Conservation (phyloP, 192 early-diverging fungal species). For the Umbelopsis sp. region DNA sequence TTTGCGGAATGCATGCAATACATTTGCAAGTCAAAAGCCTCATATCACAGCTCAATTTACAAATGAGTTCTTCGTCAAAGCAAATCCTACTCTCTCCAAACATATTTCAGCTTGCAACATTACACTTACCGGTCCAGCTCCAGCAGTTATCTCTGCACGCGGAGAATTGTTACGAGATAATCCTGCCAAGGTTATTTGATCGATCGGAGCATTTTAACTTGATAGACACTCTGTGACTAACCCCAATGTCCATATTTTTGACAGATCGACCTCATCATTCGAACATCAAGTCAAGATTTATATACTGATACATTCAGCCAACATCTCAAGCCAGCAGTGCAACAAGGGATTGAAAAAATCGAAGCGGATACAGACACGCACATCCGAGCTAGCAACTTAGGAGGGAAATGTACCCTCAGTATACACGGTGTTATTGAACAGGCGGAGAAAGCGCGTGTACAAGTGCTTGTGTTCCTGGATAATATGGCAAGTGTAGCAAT, state of each 20-base stretch:
- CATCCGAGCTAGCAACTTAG: neutral
- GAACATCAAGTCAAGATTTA: neutral
- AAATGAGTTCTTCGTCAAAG: slow-evolving; percentile 4
- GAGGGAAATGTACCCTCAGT: neutral
- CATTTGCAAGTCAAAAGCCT: neutral
- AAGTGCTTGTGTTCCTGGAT: slow-evolving; percentile 33
- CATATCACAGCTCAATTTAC: neutral
- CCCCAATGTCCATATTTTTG: neutral
- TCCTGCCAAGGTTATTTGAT: slow-evolving; percentile 28
- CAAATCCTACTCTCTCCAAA: slow-evolving; percentile 1
- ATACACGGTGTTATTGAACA: slow-evolving; percentile 22
- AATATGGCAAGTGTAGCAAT: slow-evolving; percentile 26
- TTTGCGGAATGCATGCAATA: slow-evolving; percentile 13
- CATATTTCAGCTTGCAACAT: slow-evolving; percentile 22
- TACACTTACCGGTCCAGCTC: slow-evolving; percentile 24
- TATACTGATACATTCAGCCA: neutral
- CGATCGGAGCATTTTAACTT: slow-evolving; percentile 6
- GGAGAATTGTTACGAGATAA: slow-evolving; percentile 25
- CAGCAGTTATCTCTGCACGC: slow-evolving; percentile 18
- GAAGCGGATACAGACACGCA: neutral
- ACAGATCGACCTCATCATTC: neutral
- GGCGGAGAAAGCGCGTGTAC: slow-evolving; percentile 21
- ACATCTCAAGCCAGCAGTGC: neutral
- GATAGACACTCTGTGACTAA: neutral
- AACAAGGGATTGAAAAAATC: slow-evolving; percentile 1